Conservation (phyloP, 768 basidiomycete genomes). For the Sporobolomyces roseus region DNA sequence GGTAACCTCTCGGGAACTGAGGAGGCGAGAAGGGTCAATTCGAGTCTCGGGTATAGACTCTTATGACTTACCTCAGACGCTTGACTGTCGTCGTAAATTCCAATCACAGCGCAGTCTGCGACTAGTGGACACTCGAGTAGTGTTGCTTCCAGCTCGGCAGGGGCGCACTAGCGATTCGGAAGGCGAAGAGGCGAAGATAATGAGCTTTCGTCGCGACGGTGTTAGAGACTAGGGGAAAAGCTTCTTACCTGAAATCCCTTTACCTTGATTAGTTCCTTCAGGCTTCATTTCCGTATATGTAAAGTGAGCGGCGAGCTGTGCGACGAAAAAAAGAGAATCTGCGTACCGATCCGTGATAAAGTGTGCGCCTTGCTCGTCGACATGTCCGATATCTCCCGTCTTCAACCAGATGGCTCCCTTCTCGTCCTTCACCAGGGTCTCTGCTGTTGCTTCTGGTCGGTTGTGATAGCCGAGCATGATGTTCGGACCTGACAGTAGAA, state of each 20-base stretch:
- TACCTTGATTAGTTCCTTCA: constrained; percentile 48
- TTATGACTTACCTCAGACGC: constrained; percentile 79
- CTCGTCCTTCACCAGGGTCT: constrained; percentile 39
- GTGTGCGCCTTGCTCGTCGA: constrained; percentile 43
- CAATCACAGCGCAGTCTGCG: constrained; percentile 76
- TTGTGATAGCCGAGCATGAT: constrained; percentile 42
- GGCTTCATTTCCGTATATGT: no score
- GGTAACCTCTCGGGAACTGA: no score
- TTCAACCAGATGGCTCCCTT: constrained; percentile 33
- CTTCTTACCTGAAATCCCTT: constrained; percentile 35
- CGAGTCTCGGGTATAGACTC: no score
- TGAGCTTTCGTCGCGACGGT: no score
- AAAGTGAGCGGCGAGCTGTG: no score
- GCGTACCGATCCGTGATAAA: constrained; percentile 46
- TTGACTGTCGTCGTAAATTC: constrained; percentile 62
- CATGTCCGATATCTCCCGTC: constrained; percentile 42
- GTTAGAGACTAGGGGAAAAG: no score
- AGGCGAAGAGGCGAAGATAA: no score
- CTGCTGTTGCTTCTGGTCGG: constrained; percentile 35
- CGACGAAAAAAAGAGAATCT: no score
- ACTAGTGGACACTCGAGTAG: constrained; percentile 48
- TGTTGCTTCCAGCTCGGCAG: constrained; percentile 39
- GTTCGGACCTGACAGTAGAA: constrained; percentile 31
- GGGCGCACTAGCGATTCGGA: constrained; percentile 42
- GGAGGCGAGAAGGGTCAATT: no score